Conservation (phyloP, 2,329 filamentous ascomycete species). For the Penicillium capsulatum region DNA sequence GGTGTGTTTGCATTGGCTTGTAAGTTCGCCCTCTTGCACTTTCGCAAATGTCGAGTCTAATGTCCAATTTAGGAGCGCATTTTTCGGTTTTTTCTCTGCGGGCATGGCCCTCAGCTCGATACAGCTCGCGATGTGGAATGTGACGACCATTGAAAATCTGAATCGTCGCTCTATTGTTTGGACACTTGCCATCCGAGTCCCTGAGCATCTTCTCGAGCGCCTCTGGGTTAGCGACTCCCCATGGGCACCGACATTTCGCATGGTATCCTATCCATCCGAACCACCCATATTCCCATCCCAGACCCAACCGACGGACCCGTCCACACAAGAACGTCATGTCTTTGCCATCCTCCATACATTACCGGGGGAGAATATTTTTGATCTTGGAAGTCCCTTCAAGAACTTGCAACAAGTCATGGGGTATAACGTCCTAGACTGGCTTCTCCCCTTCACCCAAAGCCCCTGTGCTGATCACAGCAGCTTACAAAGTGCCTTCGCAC, state of each 20-base stretch:
- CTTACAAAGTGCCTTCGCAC: slow-evolving; percentile 62
- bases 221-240: slow-evolving; percentile 35
- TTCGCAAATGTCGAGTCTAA: slow-evolving; percentile 13
- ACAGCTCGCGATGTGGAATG: slow-evolving; percentile 66
- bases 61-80: slow-evolving; percentile 44
- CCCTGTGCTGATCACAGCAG: slow-evolving; percentile 68
- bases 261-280: slow-evolving; percentile 41
- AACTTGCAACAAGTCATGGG: slow-evolving; percentile 85
- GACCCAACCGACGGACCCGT: slow-evolving; percentile 24
- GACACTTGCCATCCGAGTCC: slow-evolving; percentile 70
- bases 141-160: slow-evolving; percentile 80
- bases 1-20: slow-evolving; percentile 63
- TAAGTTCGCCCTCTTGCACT: slow-evolving; percentile 30
- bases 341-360: slow-evolving; percentile 76
- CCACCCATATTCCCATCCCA: slow-evolving; percentile 17
- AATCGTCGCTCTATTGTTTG: slow-evolving; percentile 58
- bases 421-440: slow-evolving; percentile 65
- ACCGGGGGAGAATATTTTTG: slow-evolving; percentile 79
- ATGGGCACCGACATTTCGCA: slow-evolving; percentile 34
- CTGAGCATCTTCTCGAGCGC: slow-evolving; percentile 40
- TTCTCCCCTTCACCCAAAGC: slow-evolving; percentile 69
- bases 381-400: slow-evolving; percentile 59
- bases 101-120: slow-evolving; percentile 72
- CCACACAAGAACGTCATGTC: slow-evolving; percentile 55
- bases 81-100: slow-evolving; percentile 77